Base-by-base conservation (phyloP, 805 yeast species). In the Candida rishiriensis region DNA sequence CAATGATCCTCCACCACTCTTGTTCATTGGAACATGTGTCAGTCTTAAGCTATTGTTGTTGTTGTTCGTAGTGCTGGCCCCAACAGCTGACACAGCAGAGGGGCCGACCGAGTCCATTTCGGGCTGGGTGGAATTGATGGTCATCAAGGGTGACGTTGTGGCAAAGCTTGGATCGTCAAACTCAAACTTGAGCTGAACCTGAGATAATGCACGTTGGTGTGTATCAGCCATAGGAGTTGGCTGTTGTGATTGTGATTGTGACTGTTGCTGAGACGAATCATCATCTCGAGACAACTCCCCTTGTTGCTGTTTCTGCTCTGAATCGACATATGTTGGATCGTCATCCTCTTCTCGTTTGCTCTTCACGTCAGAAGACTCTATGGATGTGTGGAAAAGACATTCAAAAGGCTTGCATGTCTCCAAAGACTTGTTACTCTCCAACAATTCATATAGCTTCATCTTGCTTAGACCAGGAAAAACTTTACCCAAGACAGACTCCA, bases 111-210 rank as follows among this genome's bases (percentile, higher is more conserved):
- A 36, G 7, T 53, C 57, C 6, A 38, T 15, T 13, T 55, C 59
- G 1, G 53, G 48, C 1, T 51, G 50, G 29, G 48, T 54, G 21
- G 59, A 53, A 33, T 48, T 54, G n/a, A 49, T 37, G 26, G 44
- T 57, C 44, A 53, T 38, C 37, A 60, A 39, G 3, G 69, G 69
- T 1, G 67, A 60, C 10, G 60, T 54, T 1, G 65, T 50, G 1
- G 61, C 60, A 50, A 62, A 61, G 40, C 69, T 69, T 3, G 75
- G 72, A 16, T 67, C 70, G 30, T 75, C 65, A 59, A 64, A 70
- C 29, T 58, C 63, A 8, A 38, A 17, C 29, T 41, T 50, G 17
- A 38, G 13, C 14, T 12, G 14, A 29, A 35, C 12, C 12, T 34
- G 36, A 12, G 17, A n/a, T 5, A 15, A 10, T 34, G 15, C 36